A percentile compares a stretch with the other conserved stretches of the same genome.
These are phyloP conservation scores for Tolypocladium tropicale DNA, from an alignment of 2,329 filamentous ascomycete species.

Conservation along the genomic window DNA sequence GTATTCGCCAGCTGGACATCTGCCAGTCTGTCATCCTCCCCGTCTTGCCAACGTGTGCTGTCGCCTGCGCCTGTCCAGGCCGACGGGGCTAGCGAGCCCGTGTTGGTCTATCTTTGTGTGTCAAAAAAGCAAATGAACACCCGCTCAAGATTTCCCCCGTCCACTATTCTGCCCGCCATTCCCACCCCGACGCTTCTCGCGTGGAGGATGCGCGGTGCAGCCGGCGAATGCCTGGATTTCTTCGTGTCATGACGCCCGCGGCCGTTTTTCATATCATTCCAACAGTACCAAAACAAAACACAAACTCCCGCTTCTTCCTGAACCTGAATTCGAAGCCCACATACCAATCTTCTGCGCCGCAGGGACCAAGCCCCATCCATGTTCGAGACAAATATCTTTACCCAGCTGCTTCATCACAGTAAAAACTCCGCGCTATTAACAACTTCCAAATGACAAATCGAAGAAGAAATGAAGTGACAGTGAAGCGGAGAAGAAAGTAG, in stretches of 20 bases:
- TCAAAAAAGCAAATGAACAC: neutral
- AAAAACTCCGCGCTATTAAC: constrained; percentile 7
- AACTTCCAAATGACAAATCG: neutral
- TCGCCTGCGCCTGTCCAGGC: neutral
- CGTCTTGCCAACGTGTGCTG: neutral
- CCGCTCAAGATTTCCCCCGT: neutral
- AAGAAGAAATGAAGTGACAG: neutral
- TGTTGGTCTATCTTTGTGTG: neutral
- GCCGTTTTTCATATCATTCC: constrained; percentile 6
- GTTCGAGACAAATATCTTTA: neutral
- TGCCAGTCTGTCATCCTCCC: neutral
- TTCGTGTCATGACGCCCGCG: constrained; percentile 6
- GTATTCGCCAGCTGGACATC: neutral
- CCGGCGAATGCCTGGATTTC: neutral
- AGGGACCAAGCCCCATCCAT: neutral
- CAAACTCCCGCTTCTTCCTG: constrained; percentile 4
- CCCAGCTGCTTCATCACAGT: neutral
- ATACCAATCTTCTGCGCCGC: neutral
- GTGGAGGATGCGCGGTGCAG: neutral
- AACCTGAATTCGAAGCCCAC: no score
- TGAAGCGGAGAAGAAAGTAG: neutral
- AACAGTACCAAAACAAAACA: constrained; percentile 1
- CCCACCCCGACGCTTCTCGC: neutral
- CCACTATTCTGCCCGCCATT: neutral
- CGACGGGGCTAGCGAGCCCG: neutral